Percentiles rank a stretch among this genome's conserved stretches.
These are phyloP conservation scores for Penicillium goetzii DNA, from an alignment of 495 filamentous ascomycete genomes.

Conservation along the genomic window DNA sequence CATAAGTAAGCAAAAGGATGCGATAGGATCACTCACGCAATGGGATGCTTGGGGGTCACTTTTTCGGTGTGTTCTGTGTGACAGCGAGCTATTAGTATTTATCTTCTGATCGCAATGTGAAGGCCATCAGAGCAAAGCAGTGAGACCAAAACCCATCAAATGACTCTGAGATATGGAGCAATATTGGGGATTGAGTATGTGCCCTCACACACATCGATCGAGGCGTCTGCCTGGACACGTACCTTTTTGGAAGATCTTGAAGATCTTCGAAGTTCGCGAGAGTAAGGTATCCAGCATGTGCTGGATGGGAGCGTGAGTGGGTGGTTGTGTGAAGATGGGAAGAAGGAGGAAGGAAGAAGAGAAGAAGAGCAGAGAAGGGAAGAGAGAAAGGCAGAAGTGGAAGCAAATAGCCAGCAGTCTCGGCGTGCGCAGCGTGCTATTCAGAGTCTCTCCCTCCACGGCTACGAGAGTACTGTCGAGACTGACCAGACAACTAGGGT, in stretches of 20 bases:
- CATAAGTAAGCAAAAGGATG: background rate
- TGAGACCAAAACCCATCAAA: background rate
- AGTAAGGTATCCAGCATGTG: background rate
- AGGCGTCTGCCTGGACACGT: background rate
- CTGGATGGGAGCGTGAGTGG: background rate
- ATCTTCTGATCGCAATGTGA: conserved; percentile 1
- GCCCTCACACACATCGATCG: too few species aligned
- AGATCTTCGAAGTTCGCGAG: background rate
- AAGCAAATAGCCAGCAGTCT: background rate
- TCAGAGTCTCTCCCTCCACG: background rate
- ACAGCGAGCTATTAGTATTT: background rate
- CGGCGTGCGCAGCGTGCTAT: background rate
- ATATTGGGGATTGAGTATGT: background rate
- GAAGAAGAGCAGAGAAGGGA: background rate
- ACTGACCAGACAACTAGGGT: background rate
- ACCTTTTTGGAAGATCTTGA: background rate
- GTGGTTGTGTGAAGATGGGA: background rate
- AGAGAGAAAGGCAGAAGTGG: background rate
- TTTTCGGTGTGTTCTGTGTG: background rate
- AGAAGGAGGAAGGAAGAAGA: background rate
- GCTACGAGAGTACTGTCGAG: background rate
- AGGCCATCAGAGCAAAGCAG: background rate
- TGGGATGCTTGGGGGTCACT: background rate
- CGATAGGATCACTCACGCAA: background rate
- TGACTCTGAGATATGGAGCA: background rate